Evolutionary conservation across 345 rosid species (phyloP), one percentile per base, ranked within the genome.

Genomic region (Ceriops zippeliana): DNA sequence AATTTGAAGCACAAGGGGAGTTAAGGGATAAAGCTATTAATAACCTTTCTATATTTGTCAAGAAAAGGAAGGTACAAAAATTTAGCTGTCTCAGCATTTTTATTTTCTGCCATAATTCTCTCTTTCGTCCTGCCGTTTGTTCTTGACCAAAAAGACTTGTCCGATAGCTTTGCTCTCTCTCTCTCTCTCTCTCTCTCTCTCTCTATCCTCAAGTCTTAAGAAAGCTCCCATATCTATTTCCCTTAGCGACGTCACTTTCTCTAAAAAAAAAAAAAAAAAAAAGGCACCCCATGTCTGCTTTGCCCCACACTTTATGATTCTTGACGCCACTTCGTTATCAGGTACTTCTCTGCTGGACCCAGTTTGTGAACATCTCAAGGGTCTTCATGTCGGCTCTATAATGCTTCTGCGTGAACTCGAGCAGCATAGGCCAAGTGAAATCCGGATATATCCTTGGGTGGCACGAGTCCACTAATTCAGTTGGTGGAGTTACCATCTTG

Each of bases 381-480:
- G 96, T 90, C 65, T 86, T 90, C 92, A 90, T 88, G 86, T 90
- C 96, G 32, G 96, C 93, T 72, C 96, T 80, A 81, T 90, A 90
- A 65, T 90, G 90, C 80, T 88, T 90, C 66, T 90, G 96, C 15
- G 93, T 88, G 80, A 90, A 90, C 58, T 88, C 96, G 31, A 86
- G 93, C 16, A 90, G 73, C 83, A 82, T 78, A 60, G 92, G 82
- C 96, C 96, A 90, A 49, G 96, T 88, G 74, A 90, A 90, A 78
- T 90, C 98, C 32, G 98, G 98, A 66, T 89, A 90, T 52, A 57
- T 73, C 73, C 99, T 83, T 57, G 92, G 90, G 35, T 79, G 69
- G 62, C 9, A 38, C 7, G 57, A 37, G 79, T 82, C 86, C 80
- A 89, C 85, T 70, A 95, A 79, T 69, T 90, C 89, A 0, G 61